Conservation (phyloP, 2,329 filamentous ascomycete species). For the Cladophialophora immunda region DNA sequence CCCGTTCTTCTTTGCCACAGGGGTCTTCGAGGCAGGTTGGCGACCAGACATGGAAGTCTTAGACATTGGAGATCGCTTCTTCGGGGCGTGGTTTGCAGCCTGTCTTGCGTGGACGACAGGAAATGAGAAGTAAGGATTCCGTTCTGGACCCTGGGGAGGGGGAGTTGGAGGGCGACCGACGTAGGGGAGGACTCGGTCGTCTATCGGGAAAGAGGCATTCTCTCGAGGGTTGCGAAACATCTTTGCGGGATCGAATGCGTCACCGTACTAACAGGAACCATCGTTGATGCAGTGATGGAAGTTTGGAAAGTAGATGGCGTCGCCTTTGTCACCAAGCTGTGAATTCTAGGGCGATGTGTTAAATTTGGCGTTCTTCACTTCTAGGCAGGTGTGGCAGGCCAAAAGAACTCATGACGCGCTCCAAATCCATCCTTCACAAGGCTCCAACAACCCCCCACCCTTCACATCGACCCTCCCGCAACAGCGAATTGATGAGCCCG, state of each 20-base stretch:
- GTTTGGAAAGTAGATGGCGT: neutral
- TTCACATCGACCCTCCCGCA: neutral
- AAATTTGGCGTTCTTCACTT: neutral
- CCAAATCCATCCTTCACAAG: neutral
- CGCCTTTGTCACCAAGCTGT: neutral
- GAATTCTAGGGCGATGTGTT: conserved; percentile 1
- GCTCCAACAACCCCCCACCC: neutral
- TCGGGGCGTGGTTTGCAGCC: conserved; percentile 34
- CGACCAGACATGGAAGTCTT: conserved; percentile 32
- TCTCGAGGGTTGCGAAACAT: conserved; percentile 41
- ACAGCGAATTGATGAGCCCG: neutral
- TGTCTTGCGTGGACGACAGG: conserved; percentile 4
- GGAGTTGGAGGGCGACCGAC: conserved; percentile 38
- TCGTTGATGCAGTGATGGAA: neutral
- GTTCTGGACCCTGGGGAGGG: conserved; percentile 13
- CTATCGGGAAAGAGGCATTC: conserved; percentile 22
- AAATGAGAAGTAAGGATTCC: conserved; percentile 25
- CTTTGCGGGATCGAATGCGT: conserved; percentile 10
- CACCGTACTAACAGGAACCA: conserved; percentile 13
- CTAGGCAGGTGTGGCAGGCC: neutral
- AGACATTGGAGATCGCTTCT: conserved; percentile 22
- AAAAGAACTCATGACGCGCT: conserved; percentile 6
- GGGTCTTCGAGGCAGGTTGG: conserved; percentile 32
- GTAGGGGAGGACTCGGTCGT: conserved; percentile 28
- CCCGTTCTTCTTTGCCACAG: conserved; percentile 30